Conservation (phyloP, 1,284 basidiomycete genomes). For the Trametes pubescens region DNA sequence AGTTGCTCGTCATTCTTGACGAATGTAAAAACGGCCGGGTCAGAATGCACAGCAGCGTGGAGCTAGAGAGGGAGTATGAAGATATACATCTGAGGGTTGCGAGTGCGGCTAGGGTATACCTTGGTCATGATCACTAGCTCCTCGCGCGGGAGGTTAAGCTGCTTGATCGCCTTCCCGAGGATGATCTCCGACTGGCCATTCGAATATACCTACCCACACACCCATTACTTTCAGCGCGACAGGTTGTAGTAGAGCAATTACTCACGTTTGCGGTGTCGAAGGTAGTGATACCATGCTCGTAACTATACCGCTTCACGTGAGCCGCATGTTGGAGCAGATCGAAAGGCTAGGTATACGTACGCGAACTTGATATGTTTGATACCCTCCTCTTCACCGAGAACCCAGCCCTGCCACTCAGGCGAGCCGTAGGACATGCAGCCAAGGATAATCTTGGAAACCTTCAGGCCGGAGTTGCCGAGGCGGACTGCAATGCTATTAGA, state of each 20-base stretch:
- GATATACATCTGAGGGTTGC: neutral
- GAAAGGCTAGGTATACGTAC: slow-evolving; percentile 27
- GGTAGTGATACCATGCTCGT: slow-evolving; percentile 55
- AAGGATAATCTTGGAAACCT: slow-evolving; percentile 51
- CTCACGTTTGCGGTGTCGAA: slow-evolving; percentile 45
- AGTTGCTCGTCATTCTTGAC: slow-evolving; percentile 13
- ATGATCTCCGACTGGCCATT: slow-evolving; percentile 78
- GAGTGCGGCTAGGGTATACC: slow-evolving; percentile 41
- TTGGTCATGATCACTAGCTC: slow-evolving; percentile 85
- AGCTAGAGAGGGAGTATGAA: neutral
- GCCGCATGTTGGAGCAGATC: too few relatives aligned
- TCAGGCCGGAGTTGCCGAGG: slow-evolving; percentile 50
- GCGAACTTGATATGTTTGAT: slow-evolving; percentile 47
- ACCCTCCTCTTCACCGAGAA: slow-evolving; percentile 47
- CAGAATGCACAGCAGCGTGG: slow-evolving; percentile 16
- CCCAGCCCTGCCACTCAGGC: slow-evolving; percentile 43
- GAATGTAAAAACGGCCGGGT: slow-evolving; percentile 44
- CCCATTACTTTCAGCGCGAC: neutral
- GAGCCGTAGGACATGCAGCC: slow-evolving; percentile 50
- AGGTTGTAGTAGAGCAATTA: neutral
- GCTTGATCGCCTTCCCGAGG: slow-evolving; percentile 82
- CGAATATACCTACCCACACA: slow-evolving; percentile 17
- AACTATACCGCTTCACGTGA: slow-evolving; percentile 16
- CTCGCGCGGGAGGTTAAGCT: slow-evolving; percentile 73
- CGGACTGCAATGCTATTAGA: slow-evolving; percentile 40